Conservation (phyloP, 805 yeast species). For the Lipomyces yamadae region DNA sequence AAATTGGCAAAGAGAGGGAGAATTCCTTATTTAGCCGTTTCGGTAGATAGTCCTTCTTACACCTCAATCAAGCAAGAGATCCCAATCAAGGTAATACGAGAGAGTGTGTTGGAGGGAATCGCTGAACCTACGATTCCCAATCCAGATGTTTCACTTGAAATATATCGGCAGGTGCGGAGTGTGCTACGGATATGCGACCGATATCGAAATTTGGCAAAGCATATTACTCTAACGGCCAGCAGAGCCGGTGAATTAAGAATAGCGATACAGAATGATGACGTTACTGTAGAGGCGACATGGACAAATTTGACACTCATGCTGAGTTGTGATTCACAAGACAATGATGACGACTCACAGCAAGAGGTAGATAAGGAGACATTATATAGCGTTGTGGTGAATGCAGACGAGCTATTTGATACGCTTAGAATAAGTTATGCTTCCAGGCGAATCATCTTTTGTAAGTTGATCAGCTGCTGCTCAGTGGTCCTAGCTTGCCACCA, state of each 20-base stretch:
- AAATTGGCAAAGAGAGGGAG: constrained; percentile 44
- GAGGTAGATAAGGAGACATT: constrained; percentile 11
- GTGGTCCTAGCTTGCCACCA: background rate
- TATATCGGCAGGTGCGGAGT: constrained; percentile 43
- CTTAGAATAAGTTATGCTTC: constrained; percentile 34
- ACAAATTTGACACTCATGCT: constrained; percentile 19
- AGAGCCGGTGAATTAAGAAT: constrained; percentile 39
- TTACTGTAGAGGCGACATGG: constrained; percentile 43
- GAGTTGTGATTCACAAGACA: constrained; percentile 2
- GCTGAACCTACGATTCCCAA: constrained; percentile 66
- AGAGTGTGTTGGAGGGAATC: constrained; percentile 57
- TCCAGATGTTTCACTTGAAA: constrained; percentile 61
- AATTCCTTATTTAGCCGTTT: constrained; percentile 59
- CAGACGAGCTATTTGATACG: constrained; percentile 40
- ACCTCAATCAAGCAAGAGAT: constrained; percentile 51
- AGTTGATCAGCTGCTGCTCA: background rate
- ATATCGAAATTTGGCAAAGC: constrained; percentile 40
- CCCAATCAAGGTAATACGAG: constrained; percentile 68
- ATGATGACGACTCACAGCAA: constrained; percentile 11
- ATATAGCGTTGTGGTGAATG: constrained; percentile 30
- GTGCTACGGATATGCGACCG: constrained; percentile 42
- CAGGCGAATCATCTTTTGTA: constrained; percentile 33
- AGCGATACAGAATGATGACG: constrained; percentile 39
- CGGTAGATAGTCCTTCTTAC: constrained; percentile 64
- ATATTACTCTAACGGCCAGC: constrained; percentile 38